Evolutionary conservation across 2,329 filamentous ascomycete genomes (phyloP).

Genomic region (Ceratocystiopsis brevicomis): DNA sequence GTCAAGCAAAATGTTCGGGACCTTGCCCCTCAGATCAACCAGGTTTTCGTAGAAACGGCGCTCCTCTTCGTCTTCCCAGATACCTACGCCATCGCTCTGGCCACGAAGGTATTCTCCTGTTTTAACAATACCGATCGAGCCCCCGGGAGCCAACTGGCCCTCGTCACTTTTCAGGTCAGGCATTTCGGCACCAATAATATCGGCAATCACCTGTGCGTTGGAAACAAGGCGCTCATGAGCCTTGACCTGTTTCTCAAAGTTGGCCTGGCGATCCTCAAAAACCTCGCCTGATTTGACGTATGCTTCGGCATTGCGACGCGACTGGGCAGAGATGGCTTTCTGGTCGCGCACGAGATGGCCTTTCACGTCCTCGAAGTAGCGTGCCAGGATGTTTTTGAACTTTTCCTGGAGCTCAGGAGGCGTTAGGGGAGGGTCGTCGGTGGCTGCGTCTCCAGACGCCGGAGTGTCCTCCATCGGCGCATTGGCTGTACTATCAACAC

Average conservation of each 20-base stretch:
- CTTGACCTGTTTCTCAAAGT: conserved; percentile 87
- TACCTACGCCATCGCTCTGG: conserved; percentile 76
- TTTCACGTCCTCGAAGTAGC: conserved; percentile 89
- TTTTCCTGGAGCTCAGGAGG: conserved; percentile 61
- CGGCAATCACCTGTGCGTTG: conserved; percentile 81
- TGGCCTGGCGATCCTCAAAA: conserved; percentile 90
- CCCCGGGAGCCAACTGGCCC: conserved; percentile 42
- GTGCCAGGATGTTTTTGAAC: conserved; percentile 67
- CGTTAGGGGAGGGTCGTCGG: conserved; percentile 49
- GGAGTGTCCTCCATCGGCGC: conserved; percentile 29
- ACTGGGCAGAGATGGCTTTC: conserved; percentile 69
- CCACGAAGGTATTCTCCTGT: conserved; percentile 82
- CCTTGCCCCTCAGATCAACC: conserved; percentile 85
- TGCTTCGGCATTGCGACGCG: conserved; percentile 86
- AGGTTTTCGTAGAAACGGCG: conserved; percentile 95
- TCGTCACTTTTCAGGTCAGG: conserved; percentile 76
- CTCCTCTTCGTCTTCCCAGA: conserved; percentile 98
- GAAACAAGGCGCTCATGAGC: conserved; percentile 74
- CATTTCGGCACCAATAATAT: conserved; percentile 80
- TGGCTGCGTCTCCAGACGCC: conserved; percentile 14
- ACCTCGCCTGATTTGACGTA: conserved; percentile 98
- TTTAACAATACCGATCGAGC: conserved; percentile 82
- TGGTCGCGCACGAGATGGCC: conserved; percentile 78
- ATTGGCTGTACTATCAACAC: too few species aligned
- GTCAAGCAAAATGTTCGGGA: conserved; percentile 81